Evolutionary conservation across 2,329 filamentous ascomycete species (phyloP).

Genomic region (Rutstroemia sp.): DNA sequence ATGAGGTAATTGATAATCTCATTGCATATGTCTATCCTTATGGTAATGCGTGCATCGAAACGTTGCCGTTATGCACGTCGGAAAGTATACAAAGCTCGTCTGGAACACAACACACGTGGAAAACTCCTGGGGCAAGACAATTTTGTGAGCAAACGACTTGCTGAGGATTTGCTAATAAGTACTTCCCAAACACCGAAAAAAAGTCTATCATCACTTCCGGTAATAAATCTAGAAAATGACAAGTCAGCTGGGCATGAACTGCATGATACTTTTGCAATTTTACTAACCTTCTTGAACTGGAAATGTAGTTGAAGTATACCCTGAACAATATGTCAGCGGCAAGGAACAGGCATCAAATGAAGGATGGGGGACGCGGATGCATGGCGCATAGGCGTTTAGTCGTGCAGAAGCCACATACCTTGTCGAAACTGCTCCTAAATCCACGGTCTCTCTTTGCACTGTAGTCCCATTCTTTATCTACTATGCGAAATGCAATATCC

Average conservation of each 20-base stretch:
- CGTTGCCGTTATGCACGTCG: slow-evolving; percentile 10
- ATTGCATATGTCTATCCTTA: not conserved
- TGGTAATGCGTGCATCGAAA: slow-evolving; percentile 6
- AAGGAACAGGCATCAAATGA: slow-evolving; percentile 3
- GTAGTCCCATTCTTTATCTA: slow-evolving; percentile 99
- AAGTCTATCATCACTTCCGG: slow-evolving; percentile 36
- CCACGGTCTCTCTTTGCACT: slow-evolving; percentile 91
- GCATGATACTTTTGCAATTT: slow-evolving; percentile 7
- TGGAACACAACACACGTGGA: slow-evolving; percentile 16
- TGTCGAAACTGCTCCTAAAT: slow-evolving; percentile 95
- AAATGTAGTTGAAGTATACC: slow-evolving; percentile 95
- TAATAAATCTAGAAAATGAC: slow-evolving; percentile 42
- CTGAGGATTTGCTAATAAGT: slow-evolving; percentile 20
- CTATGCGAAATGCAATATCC: slow-evolving; percentile 93
- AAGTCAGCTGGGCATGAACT: slow-evolving; percentile 18
- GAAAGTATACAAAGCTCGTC: slow-evolving; percentile 14
- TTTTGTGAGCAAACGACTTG: slow-evolving; percentile 17
- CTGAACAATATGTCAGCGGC: slow-evolving; percentile 40
- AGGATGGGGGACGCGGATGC: not conserved
- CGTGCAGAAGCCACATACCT: slow-evolving; percentile 50
- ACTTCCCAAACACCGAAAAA: slow-evolving; percentile 1
- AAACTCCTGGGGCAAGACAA: slow-evolving; percentile 15
- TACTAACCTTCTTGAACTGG: slow-evolving; percentile 88
- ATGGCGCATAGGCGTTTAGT: not conserved
- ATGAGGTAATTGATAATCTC: not conserved